Conservation (phyloP, 129 eudicot genomes). For the Arctium minus region DNA sequence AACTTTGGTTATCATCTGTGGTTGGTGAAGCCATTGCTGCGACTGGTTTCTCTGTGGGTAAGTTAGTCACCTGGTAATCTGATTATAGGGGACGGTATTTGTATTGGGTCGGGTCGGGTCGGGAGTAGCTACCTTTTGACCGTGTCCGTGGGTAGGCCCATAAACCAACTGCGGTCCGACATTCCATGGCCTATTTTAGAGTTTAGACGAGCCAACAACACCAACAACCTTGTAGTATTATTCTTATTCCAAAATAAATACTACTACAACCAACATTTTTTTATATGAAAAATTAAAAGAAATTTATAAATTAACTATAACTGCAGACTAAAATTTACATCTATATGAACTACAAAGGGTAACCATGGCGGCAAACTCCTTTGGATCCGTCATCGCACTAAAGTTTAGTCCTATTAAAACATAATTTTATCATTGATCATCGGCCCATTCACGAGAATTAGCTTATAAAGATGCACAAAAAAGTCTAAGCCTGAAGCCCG, state of each 20-base stretch:
- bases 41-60: slow-evolving; percentile 11
- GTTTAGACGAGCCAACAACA: no score
- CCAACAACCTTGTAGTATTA: neutral
- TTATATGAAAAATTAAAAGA: no score
- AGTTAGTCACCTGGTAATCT: slow-evolving; percentile 4
- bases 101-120: neutral
- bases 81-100: neutral
- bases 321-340: no score
- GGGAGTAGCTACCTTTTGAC: neutral
- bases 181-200: no score
- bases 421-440: no score
- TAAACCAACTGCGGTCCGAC: neutral
- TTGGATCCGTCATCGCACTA: no score
- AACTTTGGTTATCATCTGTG: slow-evolving; percentile 23
- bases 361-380: neutral
- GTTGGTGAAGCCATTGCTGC: slow-evolving; percentile 28
- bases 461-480: neutral
- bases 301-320: no score
- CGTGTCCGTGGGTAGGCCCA: neutral
- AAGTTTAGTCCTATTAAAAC: no score
- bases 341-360: neutral
- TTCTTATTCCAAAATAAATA: neutral
- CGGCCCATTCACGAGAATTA: neutral
- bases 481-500: no score
- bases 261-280: neutral